Evolutionary conservation across 805 yeast genomes (phyloP).

Genomic region (Monosporozyma servazzii): DNA sequence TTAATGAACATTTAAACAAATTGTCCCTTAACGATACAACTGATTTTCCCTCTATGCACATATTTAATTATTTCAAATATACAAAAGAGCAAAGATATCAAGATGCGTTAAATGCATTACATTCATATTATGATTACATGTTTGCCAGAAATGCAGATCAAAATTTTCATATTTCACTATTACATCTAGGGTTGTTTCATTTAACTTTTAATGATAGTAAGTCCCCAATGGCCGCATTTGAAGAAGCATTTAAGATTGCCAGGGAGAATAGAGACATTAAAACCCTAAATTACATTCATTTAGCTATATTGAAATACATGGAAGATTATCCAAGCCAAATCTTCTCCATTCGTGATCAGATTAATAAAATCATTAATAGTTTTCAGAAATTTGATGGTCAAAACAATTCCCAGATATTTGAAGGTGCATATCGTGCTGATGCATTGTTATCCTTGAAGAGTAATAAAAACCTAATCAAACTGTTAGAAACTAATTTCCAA

Average conservation of each 20-base stretch:
- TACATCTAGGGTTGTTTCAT: slow-evolving; percentile 63
- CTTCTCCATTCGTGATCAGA: slow-evolving; percentile 44
- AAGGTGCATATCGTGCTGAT: slow-evolving; percentile 61
- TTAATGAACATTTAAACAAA: slow-evolving; percentile 2
- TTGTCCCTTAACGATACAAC: slow-evolving; percentile 17
- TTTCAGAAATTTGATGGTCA: slow-evolving; percentile 26
- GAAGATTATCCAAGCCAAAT: slow-evolving; percentile 54
- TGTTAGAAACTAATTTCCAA: slow-evolving; percentile 49
- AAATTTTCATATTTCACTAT: slow-evolving; percentile 67
- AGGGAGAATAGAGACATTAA: slow-evolving; percentile 71
- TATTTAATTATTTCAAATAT: slow-evolving; percentile 17
- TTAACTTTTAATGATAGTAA: slow-evolving; percentile 55
- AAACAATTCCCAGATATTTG: slow-evolving; percentile 23
- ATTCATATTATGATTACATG: slow-evolving; percentile 63
- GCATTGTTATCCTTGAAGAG: slow-evolving; percentile 44
- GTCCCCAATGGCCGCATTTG: slow-evolving; percentile 69
- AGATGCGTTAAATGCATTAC: slow-evolving; percentile 42
- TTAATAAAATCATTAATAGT: slow-evolving; percentile 59
- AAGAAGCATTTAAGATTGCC: slow-evolving; percentile 82
- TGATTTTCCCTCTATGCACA: slow-evolving; percentile 20
- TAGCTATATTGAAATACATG: slow-evolving; percentile 67
- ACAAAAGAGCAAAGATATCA: slow-evolving; percentile 17
- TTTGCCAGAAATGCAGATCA: slow-evolving; percentile 54
- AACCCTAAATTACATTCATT: slow-evolving; percentile 60
- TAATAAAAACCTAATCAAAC: slow-evolving; percentile 38